Conservation (phyloP, 768 basidiomycete species). For the Tricholoma flavovirens region DNA sequence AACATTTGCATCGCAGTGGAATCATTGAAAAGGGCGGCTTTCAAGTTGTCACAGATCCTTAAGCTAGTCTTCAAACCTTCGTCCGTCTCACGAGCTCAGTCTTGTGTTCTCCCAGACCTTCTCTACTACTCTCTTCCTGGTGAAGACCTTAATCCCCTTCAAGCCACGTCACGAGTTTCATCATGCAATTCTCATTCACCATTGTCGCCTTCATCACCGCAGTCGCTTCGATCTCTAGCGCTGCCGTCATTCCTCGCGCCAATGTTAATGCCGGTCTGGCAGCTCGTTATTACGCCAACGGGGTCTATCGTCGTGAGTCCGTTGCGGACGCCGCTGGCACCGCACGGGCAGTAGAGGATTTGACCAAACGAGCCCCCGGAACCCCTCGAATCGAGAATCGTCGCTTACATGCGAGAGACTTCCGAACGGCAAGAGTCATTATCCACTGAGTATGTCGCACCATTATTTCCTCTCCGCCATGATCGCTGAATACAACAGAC, state of each 20-base stretch:
- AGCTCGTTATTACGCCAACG: slow-evolving; percentile 18
- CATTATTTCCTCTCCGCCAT: not conserved
- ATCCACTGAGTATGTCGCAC: not conserved
- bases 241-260: slow-evolving; percentile 23
- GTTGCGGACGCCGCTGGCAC: slow-evolving; percentile 1
- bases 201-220: slow-evolving; percentile 14
- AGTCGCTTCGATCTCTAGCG: slow-evolving; percentile 19
- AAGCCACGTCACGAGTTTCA: slow-evolving; percentile 7
- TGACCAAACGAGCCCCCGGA: not conserved
- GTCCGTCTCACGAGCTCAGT: slow-evolving; percentile 26
- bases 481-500: not conserved
- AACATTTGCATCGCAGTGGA: slow-evolving; percentile 8
- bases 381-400: not conserved
- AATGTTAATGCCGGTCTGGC: slow-evolving; percentile 17
- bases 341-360: not conserved
- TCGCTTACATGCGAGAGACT: not conserved
- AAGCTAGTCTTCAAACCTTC: slow-evolving; percentile 33
- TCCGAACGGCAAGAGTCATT: not conserved
- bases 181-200: slow-evolving; percentile 24
- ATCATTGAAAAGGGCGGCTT: slow-evolving; percentile 2
- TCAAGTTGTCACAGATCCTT: slow-evolving; percentile 3
- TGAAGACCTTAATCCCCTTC: slow-evolving; percentile 15
- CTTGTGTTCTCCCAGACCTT: slow-evolving; percentile 23
- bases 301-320: slow-evolving; percentile 15
- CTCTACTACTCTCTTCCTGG: slow-evolving; percentile 19